Base-by-base conservation (phyloP, 176 grass and related monocot genomes). In the Juncus effusus region DNA sequence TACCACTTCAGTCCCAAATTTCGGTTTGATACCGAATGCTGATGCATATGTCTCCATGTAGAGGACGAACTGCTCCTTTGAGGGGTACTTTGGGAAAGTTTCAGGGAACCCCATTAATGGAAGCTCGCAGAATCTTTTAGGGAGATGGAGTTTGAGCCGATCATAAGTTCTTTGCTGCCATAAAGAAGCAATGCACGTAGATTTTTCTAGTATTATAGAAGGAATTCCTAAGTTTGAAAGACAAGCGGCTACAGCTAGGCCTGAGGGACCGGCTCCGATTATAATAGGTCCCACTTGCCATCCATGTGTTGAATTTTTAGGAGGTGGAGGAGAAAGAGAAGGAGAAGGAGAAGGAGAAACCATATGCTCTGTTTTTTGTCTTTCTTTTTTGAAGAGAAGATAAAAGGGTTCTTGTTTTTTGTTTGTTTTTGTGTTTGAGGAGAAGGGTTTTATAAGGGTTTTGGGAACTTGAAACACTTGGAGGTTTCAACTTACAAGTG, bases 101-200 rank as follows among this genome's bases (percentile, higher is more conserved):
- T 63, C 40, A 6, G 94, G 94, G 76, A 99, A 99, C 5, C 80
- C 82, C 37, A 90, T 74, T 42, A 85, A 59, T 0, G 94, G 94
- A 38, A 99, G 94, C 85, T 99, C 78, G 69, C 94, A 93, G 83
- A 99, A 99, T 68, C 77, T 76, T 76, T 82, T 92, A 16, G 94
- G 94, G 19, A 99, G 89, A 84, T 99, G 89, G 42, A 99, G 94
- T 54, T 81, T 83, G 53, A 99, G 88, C 5, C 94, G 80, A 75
- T 99, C 85, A 64, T 99, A 99, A 54, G 83, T 99, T 60, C 85
- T 75, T 59, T 93, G 83, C 49, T 82, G 88, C 94, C 94, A 99
- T 36, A 90, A 72, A 66, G 89, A 89, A 56, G 83, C 94, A 79
- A 99, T 81, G 80, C 85, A 93, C 66, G 73, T 72, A 13, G 80